Conservation (phyloP, 2,329 filamentous ascomycete genomes). For the Coniochaeta sp. region DNA sequence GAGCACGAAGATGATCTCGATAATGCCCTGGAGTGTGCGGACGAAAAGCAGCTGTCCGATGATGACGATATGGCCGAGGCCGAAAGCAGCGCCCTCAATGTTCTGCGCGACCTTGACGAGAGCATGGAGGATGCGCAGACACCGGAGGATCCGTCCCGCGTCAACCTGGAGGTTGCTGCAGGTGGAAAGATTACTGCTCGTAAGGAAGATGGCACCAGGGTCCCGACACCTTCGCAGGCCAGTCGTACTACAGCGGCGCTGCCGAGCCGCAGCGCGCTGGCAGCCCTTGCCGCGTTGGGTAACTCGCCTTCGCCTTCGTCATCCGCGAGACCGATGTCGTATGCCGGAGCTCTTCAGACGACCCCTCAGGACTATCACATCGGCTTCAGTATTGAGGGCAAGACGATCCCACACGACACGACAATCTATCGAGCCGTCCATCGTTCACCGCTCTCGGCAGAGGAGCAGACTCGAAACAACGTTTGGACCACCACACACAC, state of each 20-base stretch:
- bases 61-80: conserved; percentile 55
- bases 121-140: conserved; percentile 67
- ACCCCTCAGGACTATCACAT: conserved; percentile 94
- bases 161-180: conserved; percentile 83
- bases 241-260: conserved; percentile 22
- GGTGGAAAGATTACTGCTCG: conserved; percentile 84
- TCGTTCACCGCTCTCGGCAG: conserved; percentile 40
- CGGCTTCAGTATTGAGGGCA: conserved; percentile 82
- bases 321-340: conserved; percentile 65
- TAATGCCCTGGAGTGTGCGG: conserved; percentile 80
- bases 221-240: conserved; percentile 71
- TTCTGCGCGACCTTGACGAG: conserved; percentile 86
- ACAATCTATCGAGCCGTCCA: conserved; percentile 95
- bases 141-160: conserved; percentile 70
- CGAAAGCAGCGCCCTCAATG: conserved; percentile 64
- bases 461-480: conserved; percentile 65
- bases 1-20: conserved; percentile 56
- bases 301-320: conserved; percentile 41
- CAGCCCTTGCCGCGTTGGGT: conserved; percentile 29
- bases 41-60: conserved; percentile 74
- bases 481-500: conserved; percentile 89
- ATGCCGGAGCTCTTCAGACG: conserved; percentile 75
- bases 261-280: conserved; percentile 34
- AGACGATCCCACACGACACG: conserved; percentile 80
- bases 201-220: conserved; percentile 83